phyloP scores from a whole-genome alignment of 129 eudicot species.

The Helichrysum umbraculigerum region DNA sequence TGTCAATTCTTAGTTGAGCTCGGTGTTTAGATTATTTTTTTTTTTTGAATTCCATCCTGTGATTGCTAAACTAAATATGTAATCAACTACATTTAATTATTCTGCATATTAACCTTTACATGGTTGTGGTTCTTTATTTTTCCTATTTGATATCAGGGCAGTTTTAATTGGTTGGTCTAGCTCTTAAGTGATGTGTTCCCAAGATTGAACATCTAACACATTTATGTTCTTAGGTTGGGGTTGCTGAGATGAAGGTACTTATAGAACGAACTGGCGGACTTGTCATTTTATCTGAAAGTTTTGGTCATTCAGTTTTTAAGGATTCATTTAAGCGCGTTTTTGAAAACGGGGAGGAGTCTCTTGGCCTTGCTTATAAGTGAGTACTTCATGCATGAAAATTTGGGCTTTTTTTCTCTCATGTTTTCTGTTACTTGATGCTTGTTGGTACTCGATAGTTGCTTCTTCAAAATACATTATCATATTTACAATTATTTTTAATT shows the following conservation, averaged over 20 bases:
- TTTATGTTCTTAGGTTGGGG: constrained; percentile 14
- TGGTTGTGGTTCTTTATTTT: no score
- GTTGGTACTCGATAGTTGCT: background rate
- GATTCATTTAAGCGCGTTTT: constrained; percentile 11
- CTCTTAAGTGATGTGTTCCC: background rate
- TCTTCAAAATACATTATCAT: background rate
- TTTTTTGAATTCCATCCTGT: no score
- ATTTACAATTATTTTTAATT: no score
- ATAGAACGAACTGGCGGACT: constrained; percentile 19
- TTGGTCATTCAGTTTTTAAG: constrained; percentile 20
- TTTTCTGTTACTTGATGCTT: background rate
- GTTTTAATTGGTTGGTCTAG: background rate
- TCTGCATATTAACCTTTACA: no score
- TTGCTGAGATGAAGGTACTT: constrained; percentile 19
- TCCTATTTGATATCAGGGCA: no score
- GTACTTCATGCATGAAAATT: background rate
- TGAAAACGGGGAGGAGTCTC: constrained; percentile 11
- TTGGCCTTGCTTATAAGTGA: constrained; percentile 14
- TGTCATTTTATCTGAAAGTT: constrained; percentile 17
- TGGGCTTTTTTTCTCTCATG: background rate
- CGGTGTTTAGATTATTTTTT: background rate
- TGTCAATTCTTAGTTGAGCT: background rate
- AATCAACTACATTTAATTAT: no score
- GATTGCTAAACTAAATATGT: no score
- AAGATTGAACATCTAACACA: background rate